Conservation (phyloP, 1,139 yeast species). For the Scheffersomyces illinoinensis region DNA sequence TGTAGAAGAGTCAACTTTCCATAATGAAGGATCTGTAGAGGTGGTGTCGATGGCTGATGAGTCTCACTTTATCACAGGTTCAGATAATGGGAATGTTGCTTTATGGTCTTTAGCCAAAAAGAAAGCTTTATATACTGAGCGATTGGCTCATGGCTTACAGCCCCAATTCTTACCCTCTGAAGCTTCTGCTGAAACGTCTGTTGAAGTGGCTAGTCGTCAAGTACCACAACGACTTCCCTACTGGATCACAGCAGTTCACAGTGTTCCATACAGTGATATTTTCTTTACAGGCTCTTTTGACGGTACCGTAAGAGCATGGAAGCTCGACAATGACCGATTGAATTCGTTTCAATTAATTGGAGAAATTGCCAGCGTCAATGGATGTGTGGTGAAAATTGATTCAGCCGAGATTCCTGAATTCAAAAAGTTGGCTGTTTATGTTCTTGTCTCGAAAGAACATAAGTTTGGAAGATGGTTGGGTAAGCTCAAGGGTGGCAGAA, state of each 20-base stretch:
- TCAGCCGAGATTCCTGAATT: constrained; percentile 55
- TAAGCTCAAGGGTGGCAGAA: constrained; percentile 42
- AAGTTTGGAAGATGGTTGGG: constrained; percentile 81
- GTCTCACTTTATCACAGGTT: constrained; percentile 88
- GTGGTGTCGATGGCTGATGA: constrained; percentile 91
- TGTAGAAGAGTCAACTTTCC: constrained; percentile 36
- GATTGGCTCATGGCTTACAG: constrained; percentile 78
- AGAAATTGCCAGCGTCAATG: constrained; percentile 58
- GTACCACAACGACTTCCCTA: constrained; percentile 75
- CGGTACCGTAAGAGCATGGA: constrained; percentile 79
- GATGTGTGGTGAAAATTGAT: constrained; percentile 71
- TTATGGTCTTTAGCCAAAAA: constrained; percentile 90
- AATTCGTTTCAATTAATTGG: constrained; percentile 61
- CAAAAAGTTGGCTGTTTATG: constrained; percentile 55
- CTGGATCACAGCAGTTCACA: constrained; percentile 80
- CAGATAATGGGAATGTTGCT: constrained; percentile 87
- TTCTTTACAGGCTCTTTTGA: constrained; percentile 88
- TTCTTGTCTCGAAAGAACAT: constrained; percentile 79
- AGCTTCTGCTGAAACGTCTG: constrained; percentile 70
- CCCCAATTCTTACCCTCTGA: constrained; percentile 46
- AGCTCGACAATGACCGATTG: constrained; percentile 56
- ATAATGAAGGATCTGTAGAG: constrained; percentile 86
- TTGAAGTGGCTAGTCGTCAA: constrained; percentile 43
- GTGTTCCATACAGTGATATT: constrained; percentile 87
- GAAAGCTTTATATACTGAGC: constrained; percentile 71